Base-by-base conservation (phyloP, 2,329 filamentous ascomycete species). In the Sporothrix mexicana region DNA sequence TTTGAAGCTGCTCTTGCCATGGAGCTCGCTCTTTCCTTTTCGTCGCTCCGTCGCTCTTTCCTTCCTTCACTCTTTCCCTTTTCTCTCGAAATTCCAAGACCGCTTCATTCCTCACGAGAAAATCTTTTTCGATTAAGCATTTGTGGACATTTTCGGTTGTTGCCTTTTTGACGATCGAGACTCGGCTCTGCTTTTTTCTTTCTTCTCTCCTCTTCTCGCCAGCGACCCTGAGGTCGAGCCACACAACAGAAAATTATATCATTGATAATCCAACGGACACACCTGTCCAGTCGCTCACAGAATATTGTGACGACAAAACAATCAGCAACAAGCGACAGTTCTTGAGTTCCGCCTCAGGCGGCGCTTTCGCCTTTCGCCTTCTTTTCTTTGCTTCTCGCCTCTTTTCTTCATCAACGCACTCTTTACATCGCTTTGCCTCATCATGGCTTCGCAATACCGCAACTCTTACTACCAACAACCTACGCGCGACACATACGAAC, bases 381-480 rank as follows among this genome's bases (percentile, higher is more conserved):
- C 9, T n/a, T 17, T 66, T 55, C n/a, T 15, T n/a, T n/a, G n/a
- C 43, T 53, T 71, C 62, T 17, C 53, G n/a, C n/a, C 20, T 71
- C 49, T 45, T 25, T 59, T 41, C 36, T 20, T n/a, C 30, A 36
- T 7, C 30, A 36, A 17, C 41, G 13, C 2, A n/a, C 20, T 20
- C 10, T 25, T 13, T 57, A 25, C 43, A 5, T 45, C 2, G 1
- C 8, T 25, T 17, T 30, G 20, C 43, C 69, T 15, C 70, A 73
- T 49, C n/a, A 70, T 73, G 72, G 68, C 61, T 51, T 85, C 85
- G 74, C 85, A 87, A 76, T 85, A 86, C 77, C 86, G 86, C 82
- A 86, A 83, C 79, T 88, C 87, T 68, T 83, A 88, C 80, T 85
- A 87, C 82, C 79, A 79, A 74, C 78, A 79, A 77, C 76, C 79